Conservation (phyloP, 768 basidiomycete species). For the Crucibulum laeve region DNA sequence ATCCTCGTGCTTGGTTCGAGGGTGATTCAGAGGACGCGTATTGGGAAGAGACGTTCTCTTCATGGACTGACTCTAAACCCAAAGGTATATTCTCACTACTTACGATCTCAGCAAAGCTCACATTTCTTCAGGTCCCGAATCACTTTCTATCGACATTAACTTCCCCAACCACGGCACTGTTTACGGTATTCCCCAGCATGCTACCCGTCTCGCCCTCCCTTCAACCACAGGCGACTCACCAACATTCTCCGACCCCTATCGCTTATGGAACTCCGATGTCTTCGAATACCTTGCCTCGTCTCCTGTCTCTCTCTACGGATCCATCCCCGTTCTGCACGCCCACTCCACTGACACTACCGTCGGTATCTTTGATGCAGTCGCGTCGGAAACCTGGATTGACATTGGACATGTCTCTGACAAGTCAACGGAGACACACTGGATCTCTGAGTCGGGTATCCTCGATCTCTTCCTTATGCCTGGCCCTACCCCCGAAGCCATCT, state of each 20-base stretch:
- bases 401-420: constrained; percentile 63
- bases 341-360: constrained; percentile 86
- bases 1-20: constrained; percentile 78
- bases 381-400: constrained; percentile 94
- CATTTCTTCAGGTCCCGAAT: constrained; percentile 80
- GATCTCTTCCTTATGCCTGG: constrained; percentile 94
- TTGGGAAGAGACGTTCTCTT: constrained; percentile 86
- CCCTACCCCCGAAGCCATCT: constrained; percentile 76
- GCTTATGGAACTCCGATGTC: constrained; percentile 92
- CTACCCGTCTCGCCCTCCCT: constrained; percentile 84
- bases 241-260: constrained; percentile 85
- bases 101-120: neutral
- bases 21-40: constrained; percentile 77
- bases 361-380: constrained; percentile 83
- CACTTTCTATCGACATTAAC: constrained; percentile 84
- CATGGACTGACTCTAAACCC: constrained; percentile 92
- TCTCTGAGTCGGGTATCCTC: constrained; percentile 94
- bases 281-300: constrained; percentile 91
- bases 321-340: constrained; percentile 91
- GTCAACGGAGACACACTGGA: constrained; percentile 91
- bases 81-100: constrained; percentile 60
- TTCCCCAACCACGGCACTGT: constrained; percentile 91
- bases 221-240: constrained; percentile 78
- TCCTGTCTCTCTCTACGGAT: constrained; percentile 81
- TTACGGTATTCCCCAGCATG: constrained; percentile 96